Conservation (phyloP, 352 stramenopile species). For the Pythium dissotocum region DNA sequence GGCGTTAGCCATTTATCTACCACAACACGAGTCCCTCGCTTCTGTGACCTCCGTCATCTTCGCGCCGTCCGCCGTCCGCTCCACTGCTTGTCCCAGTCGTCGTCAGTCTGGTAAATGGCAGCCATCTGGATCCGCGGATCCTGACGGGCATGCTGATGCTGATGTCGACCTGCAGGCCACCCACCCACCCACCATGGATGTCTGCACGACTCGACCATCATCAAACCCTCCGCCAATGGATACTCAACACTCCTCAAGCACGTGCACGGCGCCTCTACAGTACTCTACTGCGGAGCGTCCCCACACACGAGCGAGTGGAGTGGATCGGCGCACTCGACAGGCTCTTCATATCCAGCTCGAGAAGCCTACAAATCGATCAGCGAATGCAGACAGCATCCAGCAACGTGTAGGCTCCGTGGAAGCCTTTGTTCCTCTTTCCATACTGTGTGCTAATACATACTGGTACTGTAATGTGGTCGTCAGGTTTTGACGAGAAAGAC, state of each 20-base stretch:
- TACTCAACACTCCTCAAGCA: not conserved
- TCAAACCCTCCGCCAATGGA: not conserved
- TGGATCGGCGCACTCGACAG: too few relatives aligned
- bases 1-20: not conserved
- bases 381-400: not conserved
- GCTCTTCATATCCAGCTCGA: too few relatives aligned
- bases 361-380: too few relatives aligned
- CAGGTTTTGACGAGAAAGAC: not conserved
- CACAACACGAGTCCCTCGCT: not conserved
- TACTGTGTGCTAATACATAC: too few relatives aligned
- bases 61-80: too few relatives aligned
- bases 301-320: too few relatives aligned
- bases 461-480: too few relatives aligned
- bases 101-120: too few relatives aligned
- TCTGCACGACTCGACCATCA: not conserved
- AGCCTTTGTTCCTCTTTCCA: not conserved
- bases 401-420: not conserved
- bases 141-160: not conserved
- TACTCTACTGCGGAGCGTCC: not conserved
- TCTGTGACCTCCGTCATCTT: not conserved
- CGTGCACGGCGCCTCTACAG: not conserved
- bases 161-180: not conserved
- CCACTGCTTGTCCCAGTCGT: not conserved
- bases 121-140: not conserved
- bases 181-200: not conserved